Evolutionary conservation across 768 basidiomycete species (phyloP).

Genomic region (Tulasnella sp.): DNA sequence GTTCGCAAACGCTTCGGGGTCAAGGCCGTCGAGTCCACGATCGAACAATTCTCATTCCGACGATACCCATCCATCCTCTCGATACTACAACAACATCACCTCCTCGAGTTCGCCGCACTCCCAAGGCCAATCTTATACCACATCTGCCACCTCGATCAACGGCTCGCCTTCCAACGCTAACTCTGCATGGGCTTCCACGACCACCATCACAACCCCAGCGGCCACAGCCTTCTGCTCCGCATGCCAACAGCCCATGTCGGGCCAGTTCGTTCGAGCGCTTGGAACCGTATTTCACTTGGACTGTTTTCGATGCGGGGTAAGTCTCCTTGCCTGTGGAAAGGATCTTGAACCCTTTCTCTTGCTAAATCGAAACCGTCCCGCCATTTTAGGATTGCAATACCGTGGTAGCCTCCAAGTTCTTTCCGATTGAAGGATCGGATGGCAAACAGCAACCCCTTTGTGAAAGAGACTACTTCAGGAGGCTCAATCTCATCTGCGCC

Average conservation of each 20-base stretch:
- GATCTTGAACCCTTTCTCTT: conserved; percentile 21
- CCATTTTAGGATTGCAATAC: conserved; percentile 83
- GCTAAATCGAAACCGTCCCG: conserved; percentile 28
- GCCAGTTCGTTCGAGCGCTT: conserved; percentile 94
- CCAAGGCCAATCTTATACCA: conserved; percentile 5
- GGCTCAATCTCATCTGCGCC: conserved; percentile 93
- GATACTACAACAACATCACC: conserved; percentile 16
- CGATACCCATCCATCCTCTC: conserved; percentile 29
- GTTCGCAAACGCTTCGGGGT: conserved; percentile 28
- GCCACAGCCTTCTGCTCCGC: conserved; percentile 29
- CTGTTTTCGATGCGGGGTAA: conserved; percentile 96
- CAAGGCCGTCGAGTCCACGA: conserved; percentile 32
- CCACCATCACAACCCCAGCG: not conserved
- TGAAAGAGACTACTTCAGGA: conserved; percentile 96
- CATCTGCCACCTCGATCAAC: conserved; percentile 21
- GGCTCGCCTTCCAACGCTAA: not conserved
- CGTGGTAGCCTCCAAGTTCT: conserved; percentile 98
- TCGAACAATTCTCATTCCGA: conserved; percentile 33
- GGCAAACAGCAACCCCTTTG: conserved; percentile 92
- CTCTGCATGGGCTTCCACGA: not conserved
- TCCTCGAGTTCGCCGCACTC: conserved; percentile 1
- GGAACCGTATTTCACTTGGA: conserved; percentile 94
- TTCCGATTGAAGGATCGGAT: conserved; percentile 92
- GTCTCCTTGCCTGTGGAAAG: conserved; percentile 39
- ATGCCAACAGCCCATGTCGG: conserved; percentile 59